Evolutionary conservation across 495 filamentous ascomycete species (phyloP), one percentile per base, ranked within the genome.

Genomic region (Viridothelium virens): DNA sequence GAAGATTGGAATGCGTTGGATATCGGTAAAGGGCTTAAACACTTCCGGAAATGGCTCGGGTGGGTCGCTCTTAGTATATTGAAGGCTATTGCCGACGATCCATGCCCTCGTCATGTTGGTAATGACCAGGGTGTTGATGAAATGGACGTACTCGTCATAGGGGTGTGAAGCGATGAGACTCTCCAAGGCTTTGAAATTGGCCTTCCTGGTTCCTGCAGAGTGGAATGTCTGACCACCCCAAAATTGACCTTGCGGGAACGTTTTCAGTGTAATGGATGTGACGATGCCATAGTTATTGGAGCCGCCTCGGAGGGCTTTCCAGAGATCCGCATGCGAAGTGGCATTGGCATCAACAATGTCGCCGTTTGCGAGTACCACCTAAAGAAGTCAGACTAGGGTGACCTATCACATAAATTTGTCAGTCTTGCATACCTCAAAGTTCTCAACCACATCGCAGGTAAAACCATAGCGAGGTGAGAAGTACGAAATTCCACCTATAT

Each of bases 271-370:
- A 56, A 81, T 70, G n/a, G 69, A 67, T 1, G 77, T 79, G 39
- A 80, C 73, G 25, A 80, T 67, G 16, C 76, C 75, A 62, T 80
- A 81, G 34, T 77, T 79, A 48, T 71, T 76, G 3, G 70, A 70
- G 44, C 77, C 74, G 46, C 79, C 79, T 66, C 75, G 73, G 16
- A 80, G 70, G 6, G 78, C 79, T 33, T 59, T 31, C 65, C 73
- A 76, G 6, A 77, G 65, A 37, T 76, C 73, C 1, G 71, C 50
- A 34, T 76, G 68, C 33, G 65, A 67, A 9, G 70, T 50, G 16
- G 38, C 25, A 61, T 74, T 79, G 1, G 74, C 77, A 46, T 76
- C 69, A 12, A 77, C 69, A 38, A 78, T 70, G 37, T 69, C 39
- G 3, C 77, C 72, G 41, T 71, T 63, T n/a, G 72, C 73, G 5